These are phyloP conservation scores for Ampelomyces quisqualis DNA, from an alignment of 2,329 filamentous ascomycete species.

Conservation along the genomic window DNA sequence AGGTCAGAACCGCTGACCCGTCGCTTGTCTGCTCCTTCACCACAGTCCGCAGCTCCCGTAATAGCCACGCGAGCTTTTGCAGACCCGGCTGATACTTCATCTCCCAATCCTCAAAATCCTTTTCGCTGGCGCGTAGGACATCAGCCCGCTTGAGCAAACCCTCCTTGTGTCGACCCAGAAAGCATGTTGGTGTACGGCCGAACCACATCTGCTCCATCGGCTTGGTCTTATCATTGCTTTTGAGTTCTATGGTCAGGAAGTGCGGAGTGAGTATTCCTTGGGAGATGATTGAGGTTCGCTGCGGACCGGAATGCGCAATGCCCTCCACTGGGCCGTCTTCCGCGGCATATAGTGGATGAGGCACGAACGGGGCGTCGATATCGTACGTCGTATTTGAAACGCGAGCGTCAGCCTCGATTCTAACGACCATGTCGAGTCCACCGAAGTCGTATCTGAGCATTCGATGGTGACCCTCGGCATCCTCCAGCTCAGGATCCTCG, in stretches of 20 bases:
- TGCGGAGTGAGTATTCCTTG: conserved; percentile 4
- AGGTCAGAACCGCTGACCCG: conserved; percentile 14
- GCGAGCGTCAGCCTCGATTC: conserved; percentile 26
- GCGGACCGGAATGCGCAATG: background rate
- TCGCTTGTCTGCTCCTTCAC: conserved; percentile 2
- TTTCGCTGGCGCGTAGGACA: background rate
- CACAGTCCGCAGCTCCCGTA: conserved; percentile 10
- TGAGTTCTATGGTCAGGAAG: conserved; percentile 18
- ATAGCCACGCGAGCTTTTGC: conserved; percentile 20
- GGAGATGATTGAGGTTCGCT: conserved; percentile 4
- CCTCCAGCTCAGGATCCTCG: conserved; percentile 15
- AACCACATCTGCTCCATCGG: conserved; percentile 25
- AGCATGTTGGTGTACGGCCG: conserved; percentile 22
- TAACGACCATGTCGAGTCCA: conserved; percentile 15
- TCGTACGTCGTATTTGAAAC: background rate
- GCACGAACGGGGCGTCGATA: background rate
- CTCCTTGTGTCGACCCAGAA: conserved; percentile 16
- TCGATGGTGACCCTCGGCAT: conserved; percentile 20
- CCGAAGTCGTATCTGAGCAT: conserved; percentile 22
- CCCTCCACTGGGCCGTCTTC: background rate
- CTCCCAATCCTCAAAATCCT: conserved; percentile 19
- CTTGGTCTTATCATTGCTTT: conserved; percentile 8
- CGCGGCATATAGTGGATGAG: background rate
- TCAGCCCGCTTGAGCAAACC: background rate
- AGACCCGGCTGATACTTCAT: conserved; percentile 12